Conservation (phyloP, 2,329 filamentous ascomycete species). For the Helotiales sp. region DNA sequence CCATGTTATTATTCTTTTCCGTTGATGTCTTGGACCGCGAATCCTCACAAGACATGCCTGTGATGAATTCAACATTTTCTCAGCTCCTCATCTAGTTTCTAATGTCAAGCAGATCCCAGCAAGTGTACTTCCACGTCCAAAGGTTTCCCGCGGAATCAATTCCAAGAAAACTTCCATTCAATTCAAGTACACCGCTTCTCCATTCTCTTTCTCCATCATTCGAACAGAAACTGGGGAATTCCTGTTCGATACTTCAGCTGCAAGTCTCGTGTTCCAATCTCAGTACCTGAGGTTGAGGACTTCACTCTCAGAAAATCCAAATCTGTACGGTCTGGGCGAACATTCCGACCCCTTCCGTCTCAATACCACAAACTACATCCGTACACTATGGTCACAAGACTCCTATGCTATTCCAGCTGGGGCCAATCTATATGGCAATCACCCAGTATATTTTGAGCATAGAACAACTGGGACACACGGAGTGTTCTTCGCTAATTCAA, state of each 20-base stretch:
- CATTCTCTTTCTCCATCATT: conserved; percentile 65
- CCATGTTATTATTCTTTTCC: conserved; percentile 37
- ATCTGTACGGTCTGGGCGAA: conserved; percentile 70
- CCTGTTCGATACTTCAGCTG: conserved; percentile 65
- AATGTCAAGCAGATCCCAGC: conserved; percentile 57
- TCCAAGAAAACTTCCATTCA: conserved; percentile 49
- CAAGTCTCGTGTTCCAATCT: conserved; percentile 63
- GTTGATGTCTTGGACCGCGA: not conserved
- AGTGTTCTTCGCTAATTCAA: conserved; percentile 73
- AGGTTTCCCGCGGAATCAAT: conserved; percentile 40
- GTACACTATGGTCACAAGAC: conserved; percentile 66
- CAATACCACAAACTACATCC: conserved; percentile 63
- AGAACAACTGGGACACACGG: conserved; percentile 61
- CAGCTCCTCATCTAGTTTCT: not conserved
- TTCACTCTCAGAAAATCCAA: conserved; percentile 59
- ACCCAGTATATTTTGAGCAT: conserved; percentile 69
- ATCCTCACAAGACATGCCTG: not conserved
- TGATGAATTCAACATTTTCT: not conserved
- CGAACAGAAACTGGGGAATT: conserved; percentile 55
- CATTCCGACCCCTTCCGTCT: conserved; percentile 64
- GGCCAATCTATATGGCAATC: conserved; percentile 66
- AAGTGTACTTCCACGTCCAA: conserved; percentile 59
- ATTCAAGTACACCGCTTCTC: conserved; percentile 58
- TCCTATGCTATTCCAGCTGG: conserved; percentile 59
- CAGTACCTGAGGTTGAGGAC: conserved; percentile 69